phyloP scores from a whole-genome alignment of 805 yeast genomes.

The Diddensiella caesifluorescens region DNA sequence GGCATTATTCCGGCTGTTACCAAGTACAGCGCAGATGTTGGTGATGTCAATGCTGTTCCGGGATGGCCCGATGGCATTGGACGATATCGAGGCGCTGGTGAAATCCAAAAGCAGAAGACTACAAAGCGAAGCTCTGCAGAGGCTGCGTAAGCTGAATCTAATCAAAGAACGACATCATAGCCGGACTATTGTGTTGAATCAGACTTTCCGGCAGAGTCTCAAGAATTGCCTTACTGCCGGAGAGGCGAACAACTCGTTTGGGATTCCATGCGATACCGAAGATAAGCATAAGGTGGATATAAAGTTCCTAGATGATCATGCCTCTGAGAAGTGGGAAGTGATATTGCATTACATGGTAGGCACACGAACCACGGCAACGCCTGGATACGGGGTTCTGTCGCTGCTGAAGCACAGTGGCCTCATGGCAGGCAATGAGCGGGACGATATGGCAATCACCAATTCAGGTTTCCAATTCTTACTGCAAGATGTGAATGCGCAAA shows the following conservation, averaged over 20 bases:
- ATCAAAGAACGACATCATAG: conserved; percentile 50
- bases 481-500: conserved; percentile 89
- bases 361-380: conserved; percentile 58
- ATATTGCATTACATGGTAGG: conserved; percentile 98
- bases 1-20: conserved; percentile 84
- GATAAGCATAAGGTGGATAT: conserved; percentile 55
- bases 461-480: conserved; percentile 89
- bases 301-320: conserved; percentile 70
- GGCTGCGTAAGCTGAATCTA: conserved; percentile 70
- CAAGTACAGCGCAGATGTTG: conserved; percentile 83
- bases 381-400: conserved; percentile 76
- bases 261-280: conserved; percentile 55
- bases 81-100: conserved; percentile 73
- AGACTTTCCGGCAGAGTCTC: conserved; percentile 68
- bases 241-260: conserved; percentile 62
- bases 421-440: conserved; percentile 58
- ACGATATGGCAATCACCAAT: conserved; percentile 66
- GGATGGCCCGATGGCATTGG: conserved; percentile 62
- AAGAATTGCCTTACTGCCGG: conserved; percentile 83
- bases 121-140: conserved; percentile 72
- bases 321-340: conserved; percentile 87
- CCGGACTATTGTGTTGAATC: conserved; percentile 48
- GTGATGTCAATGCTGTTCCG: conserved; percentile 82
- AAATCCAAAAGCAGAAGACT: conserved; percentile 46
- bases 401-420: conserved; percentile 74